phyloP scores from a whole-genome alignment of 441 rosid genomes.

The Hura crepitans region DNA sequence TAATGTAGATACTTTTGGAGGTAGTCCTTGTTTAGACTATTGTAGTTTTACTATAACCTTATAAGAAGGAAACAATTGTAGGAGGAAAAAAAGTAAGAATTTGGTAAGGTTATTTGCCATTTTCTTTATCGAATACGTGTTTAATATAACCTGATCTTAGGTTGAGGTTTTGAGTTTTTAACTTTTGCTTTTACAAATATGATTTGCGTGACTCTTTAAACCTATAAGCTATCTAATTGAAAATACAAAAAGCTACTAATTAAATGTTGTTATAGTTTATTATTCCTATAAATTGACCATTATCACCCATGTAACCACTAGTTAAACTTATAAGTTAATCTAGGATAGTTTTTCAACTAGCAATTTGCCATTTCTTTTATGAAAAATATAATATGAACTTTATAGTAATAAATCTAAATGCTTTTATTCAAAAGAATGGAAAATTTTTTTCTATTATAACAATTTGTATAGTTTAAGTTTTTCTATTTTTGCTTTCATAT shows the following conservation, averaged over 20 bases:
- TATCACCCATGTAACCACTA: slow-evolving; percentile 2
- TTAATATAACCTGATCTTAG: too few relatives aligned
- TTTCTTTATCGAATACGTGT: too few relatives aligned
- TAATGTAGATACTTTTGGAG: too few relatives aligned
- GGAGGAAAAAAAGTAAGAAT: too few relatives aligned
- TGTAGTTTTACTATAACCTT: too few relatives aligned
- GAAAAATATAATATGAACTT: not conserved
- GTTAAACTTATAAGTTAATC: not conserved
- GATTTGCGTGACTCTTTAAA: too few relatives aligned
- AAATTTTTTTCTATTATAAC: not conserved
- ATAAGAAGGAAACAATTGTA: too few relatives aligned
- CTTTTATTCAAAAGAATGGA: not conserved
- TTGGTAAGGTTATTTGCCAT: too few relatives aligned
- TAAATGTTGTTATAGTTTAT: not conserved
- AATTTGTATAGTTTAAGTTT: not conserved
- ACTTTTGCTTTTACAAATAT: too few relatives aligned
- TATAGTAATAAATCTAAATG: not conserved
- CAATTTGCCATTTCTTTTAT: not conserved
- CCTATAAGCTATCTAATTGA: not conserved
- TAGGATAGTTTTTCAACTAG: too few relatives aligned
- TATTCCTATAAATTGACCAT: slow-evolving; percentile 2
- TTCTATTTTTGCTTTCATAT: not conserved
- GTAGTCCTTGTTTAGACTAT: too few relatives aligned
- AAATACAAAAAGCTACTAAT: not conserved
- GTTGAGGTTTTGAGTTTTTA: too few relatives aligned